Conservation (phyloP, 1,284 basidiomycete genomes). For the Porogramme epimiltina region DNA sequence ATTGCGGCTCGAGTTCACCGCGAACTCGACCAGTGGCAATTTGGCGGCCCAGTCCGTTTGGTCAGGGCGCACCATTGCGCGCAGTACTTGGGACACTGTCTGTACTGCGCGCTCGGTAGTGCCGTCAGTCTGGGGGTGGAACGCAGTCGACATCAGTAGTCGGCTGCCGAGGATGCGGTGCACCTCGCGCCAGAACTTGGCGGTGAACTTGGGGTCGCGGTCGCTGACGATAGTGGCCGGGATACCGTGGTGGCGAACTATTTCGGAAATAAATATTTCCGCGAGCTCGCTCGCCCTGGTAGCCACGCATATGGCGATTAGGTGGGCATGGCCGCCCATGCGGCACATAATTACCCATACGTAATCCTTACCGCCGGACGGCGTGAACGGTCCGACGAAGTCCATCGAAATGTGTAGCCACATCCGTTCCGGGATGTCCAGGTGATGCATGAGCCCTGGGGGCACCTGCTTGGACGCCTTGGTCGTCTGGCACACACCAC, state of each 20-base stretch:
- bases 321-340: slow-evolving; percentile 24
- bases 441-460: slow-evolving; percentile 23
- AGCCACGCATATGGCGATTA: slow-evolving; percentile 19
- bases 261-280: slow-evolving; percentile 20
- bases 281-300: slow-evolving; percentile 21
- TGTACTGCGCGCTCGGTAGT: slow-evolving; percentile 17
- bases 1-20: slow-evolving; percentile 34
- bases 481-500: slow-evolving; percentile 25
- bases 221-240: slow-evolving; percentile 28
- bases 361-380: slow-evolving; percentile 18
- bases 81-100: slow-evolving; percentile 16
- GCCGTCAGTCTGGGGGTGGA: slow-evolving; percentile 24
- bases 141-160: slow-evolving; percentile 19
- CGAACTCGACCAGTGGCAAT: slow-evolving; percentile 35
- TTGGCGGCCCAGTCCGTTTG: slow-evolving; percentile 27
- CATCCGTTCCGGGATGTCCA: slow-evolving; percentile 25
- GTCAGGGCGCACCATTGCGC: slow-evolving; percentile 21
- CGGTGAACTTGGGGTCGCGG: slow-evolving; percentile 29
- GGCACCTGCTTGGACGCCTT: slow-evolving; percentile 21
- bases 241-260: slow-evolving; percentile 29
- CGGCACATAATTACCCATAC: slow-evolving; percentile 26
- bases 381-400: slow-evolving; percentile 30
- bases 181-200: slow-evolving; percentile 21
- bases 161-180: slow-evolving; percentile 20
- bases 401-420: slow-evolving; percentile 31